Evolutionary conservation across 768 basidiomycete genomes (phyloP).

Genomic region (Leucogyrophana mollusca): DNA sequence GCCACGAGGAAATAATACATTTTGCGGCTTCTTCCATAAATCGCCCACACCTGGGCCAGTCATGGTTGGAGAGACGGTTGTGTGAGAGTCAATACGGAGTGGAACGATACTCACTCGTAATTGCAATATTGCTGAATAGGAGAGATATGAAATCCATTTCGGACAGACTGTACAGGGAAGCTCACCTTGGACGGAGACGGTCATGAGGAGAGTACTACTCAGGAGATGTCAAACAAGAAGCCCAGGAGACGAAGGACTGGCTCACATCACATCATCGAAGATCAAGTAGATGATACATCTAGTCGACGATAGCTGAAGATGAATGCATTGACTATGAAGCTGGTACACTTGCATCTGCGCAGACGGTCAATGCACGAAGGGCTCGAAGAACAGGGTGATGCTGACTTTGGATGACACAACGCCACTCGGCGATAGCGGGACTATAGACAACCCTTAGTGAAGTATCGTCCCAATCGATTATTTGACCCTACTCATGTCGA

Average conservation of each 20-base stretch:
- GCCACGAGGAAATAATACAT: slow-evolving; percentile 1
- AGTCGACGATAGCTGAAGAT: background rate
- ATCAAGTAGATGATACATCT: slow-evolving; percentile 8
- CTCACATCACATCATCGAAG: slow-evolving; percentile 7
- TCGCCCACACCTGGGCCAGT: slow-evolving; percentile 11
- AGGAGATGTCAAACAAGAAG: background rate
- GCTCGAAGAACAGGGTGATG: no score
- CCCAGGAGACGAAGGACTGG: background rate
- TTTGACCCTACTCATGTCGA: slow-evolving; percentile 1
- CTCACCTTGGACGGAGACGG: slow-evolving; percentile 11
- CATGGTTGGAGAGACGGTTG: background rate
- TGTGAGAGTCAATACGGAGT: no score
- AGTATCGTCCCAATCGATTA: background rate
- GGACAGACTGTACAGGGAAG: background rate
- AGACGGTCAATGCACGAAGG: no score
- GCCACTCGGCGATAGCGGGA: background rate
- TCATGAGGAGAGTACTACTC: slow-evolving; percentile 10
- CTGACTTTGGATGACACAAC: slow-evolving; percentile 3
- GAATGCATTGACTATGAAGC: background rate
- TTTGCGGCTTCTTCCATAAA: slow-evolving; percentile 6
- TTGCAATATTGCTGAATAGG: slow-evolving; percentile 4
- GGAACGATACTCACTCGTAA: slow-evolving; percentile 7
- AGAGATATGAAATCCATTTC: background rate
- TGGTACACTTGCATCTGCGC: no score
- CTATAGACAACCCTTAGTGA: background rate